Conservation (phyloP, 2,329 filamentous ascomycete species). For the Stagonosporopsis tanaceti region DNA sequence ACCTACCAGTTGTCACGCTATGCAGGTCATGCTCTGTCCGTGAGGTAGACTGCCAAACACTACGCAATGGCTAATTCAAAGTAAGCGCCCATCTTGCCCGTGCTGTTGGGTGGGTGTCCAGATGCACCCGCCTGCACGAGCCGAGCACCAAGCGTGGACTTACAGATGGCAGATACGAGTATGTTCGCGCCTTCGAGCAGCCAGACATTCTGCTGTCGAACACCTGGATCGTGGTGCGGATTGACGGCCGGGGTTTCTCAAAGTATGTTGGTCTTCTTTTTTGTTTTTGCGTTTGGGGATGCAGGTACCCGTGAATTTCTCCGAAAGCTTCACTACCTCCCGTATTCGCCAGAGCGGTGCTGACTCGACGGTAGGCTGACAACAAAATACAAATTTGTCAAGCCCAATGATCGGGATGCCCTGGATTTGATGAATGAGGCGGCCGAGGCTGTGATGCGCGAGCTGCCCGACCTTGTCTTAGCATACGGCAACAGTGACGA, state of each 20-base stretch:
- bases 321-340: not conserved
- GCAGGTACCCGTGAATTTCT: conserved; percentile 28
- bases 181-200: conserved; percentile 90
- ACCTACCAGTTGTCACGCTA: not conserved
- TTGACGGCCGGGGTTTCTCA: conserved; percentile 94
- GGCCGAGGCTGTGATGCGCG: conserved; percentile 82
- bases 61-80: conserved; percentile 21
- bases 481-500: conserved; percentile 96
- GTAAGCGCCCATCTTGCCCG: conserved; percentile 9
- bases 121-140: conserved; percentile 3
- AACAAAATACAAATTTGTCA: conserved; percentile 82
- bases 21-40: conserved; percentile 5
- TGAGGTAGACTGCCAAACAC: conserved; percentile 9
- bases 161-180: conserved; percentile 75
- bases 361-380: conserved; percentile 68
- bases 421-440: conserved; percentile 94
- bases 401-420: conserved; percentile 89
- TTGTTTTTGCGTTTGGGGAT: conserved; percentile 15
- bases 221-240: conserved; percentile 93
- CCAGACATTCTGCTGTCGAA: conserved; percentile 81
- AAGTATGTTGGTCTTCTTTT: conserved; percentile 65
- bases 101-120: conserved; percentile 1
- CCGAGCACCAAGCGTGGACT: conserved; percentile 17
- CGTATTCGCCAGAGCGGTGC: not conserved
- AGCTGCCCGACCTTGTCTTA: conserved; percentile 83